Conservation (phyloP, 306 rosid species). For the Dicorynia guianensis region DNA sequence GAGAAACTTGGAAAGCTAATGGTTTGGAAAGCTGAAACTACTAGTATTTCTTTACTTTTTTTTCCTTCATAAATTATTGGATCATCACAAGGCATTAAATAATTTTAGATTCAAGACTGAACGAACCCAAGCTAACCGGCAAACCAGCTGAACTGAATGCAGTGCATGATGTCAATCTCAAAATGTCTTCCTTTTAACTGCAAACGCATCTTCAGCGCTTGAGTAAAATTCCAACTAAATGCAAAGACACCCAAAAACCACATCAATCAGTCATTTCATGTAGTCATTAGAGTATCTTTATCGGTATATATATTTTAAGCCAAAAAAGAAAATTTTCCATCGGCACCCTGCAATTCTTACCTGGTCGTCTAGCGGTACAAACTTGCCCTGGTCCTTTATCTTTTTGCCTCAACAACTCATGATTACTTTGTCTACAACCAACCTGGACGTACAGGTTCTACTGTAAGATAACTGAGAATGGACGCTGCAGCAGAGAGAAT, state of each 20-base stretch:
- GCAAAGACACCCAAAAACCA: conserved; percentile 8
- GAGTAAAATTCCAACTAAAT: conserved; percentile 19
- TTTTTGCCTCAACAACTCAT: background rate
- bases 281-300: background rate
- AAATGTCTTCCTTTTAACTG: background rate
- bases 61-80: too few species aligned
- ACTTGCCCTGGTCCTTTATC: background rate
- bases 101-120: background rate
- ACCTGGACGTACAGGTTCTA: conserved; percentile 7
- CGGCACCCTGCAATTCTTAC: background rate
- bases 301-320: background rate
- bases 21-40: too few species aligned
- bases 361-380: background rate
- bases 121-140: background rate
- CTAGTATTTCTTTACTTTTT: too few species aligned
- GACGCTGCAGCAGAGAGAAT: conserved; percentile 5
- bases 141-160: conserved; percentile 34
- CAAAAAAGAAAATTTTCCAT: conserved; percentile 18
- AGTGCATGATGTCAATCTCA: conserved; percentile 29
- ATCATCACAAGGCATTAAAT: too few species aligned
- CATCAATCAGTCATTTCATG: conserved; percentile 40
- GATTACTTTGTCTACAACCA: background rate
- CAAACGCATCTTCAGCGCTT: conserved; percentile 34
- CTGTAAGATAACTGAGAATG: background rate
- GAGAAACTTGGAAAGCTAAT: too few species aligned